These are phyloP conservation scores for Friedmanniomyces endolithicus DNA, from an alignment of 495 filamentous ascomycete species.

Conservation along the genomic window DNA sequence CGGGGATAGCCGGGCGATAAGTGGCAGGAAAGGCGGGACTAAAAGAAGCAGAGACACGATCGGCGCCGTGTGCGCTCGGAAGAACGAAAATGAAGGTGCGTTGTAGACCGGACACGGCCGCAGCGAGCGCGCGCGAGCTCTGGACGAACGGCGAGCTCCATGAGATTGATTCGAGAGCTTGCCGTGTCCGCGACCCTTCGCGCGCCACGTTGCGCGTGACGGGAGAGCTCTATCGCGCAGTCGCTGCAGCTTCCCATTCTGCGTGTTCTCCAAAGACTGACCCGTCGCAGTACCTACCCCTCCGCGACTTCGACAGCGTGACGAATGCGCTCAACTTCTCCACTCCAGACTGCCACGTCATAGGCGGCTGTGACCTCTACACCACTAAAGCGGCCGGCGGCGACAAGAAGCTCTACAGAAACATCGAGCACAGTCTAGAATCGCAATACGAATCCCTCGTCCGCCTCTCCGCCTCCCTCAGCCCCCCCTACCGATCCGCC, in stretches of 20 bases:
- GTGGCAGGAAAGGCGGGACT: not conserved
- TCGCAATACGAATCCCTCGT: constrained; percentile 78
- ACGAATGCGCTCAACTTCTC: constrained; percentile 86
- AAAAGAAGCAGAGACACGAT: not conserved
- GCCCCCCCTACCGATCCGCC: constrained; percentile 49
- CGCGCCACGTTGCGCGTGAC: not conserved
- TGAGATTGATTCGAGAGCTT: constrained; percentile 9
- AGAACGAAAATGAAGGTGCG: constrained; percentile 26
- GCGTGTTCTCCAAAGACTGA: not conserved
- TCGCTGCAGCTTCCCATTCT: not conserved
- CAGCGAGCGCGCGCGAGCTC: not conserved
- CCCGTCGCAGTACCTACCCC: constrained; percentile 57
- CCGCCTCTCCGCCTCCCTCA: constrained; percentile 66
- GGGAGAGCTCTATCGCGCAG: not conserved
- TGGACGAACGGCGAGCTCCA: not conserved
- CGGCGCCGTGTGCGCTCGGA: not conserved
- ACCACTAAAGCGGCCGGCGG: constrained; percentile 87
- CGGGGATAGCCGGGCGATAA: not conserved
- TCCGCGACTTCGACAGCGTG: constrained; percentile 76
- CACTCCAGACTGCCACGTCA: constrained; percentile 77
- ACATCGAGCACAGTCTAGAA: constrained; percentile 78
- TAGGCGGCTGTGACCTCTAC: constrained; percentile 88
- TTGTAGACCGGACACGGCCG: not conserved
- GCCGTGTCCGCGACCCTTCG: not conserved
- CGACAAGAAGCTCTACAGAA: constrained; percentile 95